Base-by-base conservation (phyloP, 805 yeast genomes). In the Starmerella sirachaensis region DNA sequence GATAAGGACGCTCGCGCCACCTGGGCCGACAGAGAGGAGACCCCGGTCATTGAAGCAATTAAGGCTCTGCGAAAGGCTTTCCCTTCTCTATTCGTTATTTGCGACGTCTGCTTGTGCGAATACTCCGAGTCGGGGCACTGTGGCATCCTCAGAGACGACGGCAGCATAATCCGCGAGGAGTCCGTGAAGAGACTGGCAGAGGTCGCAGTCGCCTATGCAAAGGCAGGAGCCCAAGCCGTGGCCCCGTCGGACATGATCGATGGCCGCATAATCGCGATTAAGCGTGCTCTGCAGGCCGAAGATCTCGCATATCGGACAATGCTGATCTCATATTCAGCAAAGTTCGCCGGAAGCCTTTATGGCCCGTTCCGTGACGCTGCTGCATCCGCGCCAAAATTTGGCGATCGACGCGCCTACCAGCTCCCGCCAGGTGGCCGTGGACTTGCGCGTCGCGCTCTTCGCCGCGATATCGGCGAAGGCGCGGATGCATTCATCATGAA, bases 311-410 rank as follows among this genome's bases (percentile, higher is more conserved):
- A 91, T 61, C 75, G 77, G 57, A 76, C 85, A 33, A 76, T 88
- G 65, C 74, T 91, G 25, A 77, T 91, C 82, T 80, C 94, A 5
- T 91, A 91, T 62, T 73, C 94, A 24, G 97, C 97, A 41, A 91
- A 91, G 58, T 91, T 91, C 57, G 68, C 82, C 42, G 96, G 97
- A 24, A 73, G 75, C 46, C 65, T 91, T 33, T 91, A 91, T 57
- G 98, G 98, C 1, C 98, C 98, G 4, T 91, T 91, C 68, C 71
- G 98, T 58, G 98, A 91, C 52, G 96, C 96, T 31, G 98, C 97
- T 3, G 91, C 93, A 25, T 79, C 93, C 36, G 68, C 77, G 4
- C 97, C 98, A 8, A 70, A 82, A 16, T 68, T 72, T 42, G 98
- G 98, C 38, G 96, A 91, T 60, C 74, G 98, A 57, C 81, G 77